phyloP scores from a whole-genome alignment of 495 filamentous ascomycete species.

The Lasiosphaeria hispida region DNA sequence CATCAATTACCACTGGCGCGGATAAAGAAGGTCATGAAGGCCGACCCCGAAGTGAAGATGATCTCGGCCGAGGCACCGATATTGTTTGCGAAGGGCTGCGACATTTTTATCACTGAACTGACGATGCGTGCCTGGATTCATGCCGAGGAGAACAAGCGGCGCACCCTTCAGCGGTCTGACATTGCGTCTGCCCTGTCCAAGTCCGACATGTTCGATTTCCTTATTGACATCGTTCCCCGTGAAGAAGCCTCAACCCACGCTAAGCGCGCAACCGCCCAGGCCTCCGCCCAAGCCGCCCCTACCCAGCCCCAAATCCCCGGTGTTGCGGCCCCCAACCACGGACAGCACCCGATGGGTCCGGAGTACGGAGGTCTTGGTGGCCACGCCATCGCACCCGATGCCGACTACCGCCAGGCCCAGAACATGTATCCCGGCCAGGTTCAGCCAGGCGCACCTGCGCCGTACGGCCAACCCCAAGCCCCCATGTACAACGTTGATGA shows the following conservation, averaged over 20 bases:
- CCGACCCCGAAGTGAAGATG: slow-evolving; percentile 99
- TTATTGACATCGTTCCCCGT: slow-evolving; percentile 96
- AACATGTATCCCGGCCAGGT: slow-evolving; percentile 78
- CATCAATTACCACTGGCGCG: slow-evolving; percentile 93
- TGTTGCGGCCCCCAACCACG: slow-evolving; percentile 59
- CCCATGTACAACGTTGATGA: slow-evolving; percentile 76
- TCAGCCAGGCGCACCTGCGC: slow-evolving; percentile 63
- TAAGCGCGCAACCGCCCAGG: slow-evolving; percentile 61
- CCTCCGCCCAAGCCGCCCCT: slow-evolving; percentile 47
- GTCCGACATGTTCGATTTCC: slow-evolving; percentile 99
- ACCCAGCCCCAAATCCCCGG: slow-evolving; percentile 57
- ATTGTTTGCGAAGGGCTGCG: slow-evolving; percentile 96
- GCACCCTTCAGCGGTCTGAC: slow-evolving; percentile 91
- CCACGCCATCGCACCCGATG: slow-evolving; percentile 54
- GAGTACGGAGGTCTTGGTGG: slow-evolving; percentile 54
- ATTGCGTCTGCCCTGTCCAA: slow-evolving; percentile 94
- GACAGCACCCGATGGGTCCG: slow-evolving; percentile 43
- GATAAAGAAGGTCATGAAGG: slow-evolving; percentile 99
- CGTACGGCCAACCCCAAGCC: slow-evolving; percentile 70
- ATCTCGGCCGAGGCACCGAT: slow-evolving; percentile 98
- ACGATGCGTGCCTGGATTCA: slow-evolving; percentile 99
- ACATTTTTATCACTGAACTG: slow-evolving; percentile 98
- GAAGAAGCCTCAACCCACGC: slow-evolving; percentile 86
- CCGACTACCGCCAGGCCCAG: slow-evolving; percentile 74
- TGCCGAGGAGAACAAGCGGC: slow-evolving; percentile 96